Base-by-base conservation (phyloP, 495 filamentous ascomycete genomes). In the Neurospora sublineolata region DNA sequence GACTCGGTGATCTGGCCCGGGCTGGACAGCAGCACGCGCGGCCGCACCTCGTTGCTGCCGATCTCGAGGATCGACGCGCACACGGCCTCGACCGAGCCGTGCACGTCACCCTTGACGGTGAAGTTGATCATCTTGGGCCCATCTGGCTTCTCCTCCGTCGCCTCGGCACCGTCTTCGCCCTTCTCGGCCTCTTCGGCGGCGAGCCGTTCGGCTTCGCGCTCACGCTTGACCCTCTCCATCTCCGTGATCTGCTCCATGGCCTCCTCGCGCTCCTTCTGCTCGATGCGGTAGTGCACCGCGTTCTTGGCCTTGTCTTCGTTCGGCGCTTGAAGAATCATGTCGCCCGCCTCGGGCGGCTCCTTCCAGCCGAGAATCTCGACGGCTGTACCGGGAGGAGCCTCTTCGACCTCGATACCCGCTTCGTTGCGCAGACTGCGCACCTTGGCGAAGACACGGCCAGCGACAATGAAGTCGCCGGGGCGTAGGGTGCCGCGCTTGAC, bases 301-400 rank as follows among this genome's bases (percentile, higher is more conserved):
- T 84, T 82, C 77, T 93, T 93, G 30, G 94, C 96, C 73, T 86
- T 89, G 69, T 89, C 87, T 79, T 99, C 95, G 73, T 86, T 86
- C 0, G 84, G 82, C 0, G 94, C 92, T 80, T 98, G 92, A 2
- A 99, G 82, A 11, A 97, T 89, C 80, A 93, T 88, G 75, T 95
- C 91, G 37, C 96, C 96, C 16, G 96, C 96, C n/a, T 83, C 82
- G 0, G 96, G 94, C 60, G 94, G 91, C 69, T 97, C 94, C 74
- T 89, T 89, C 96, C 96, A 99, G 4, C 96, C 96, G 72, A 97
- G 90, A 67, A 99, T 87, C 77, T 97, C 93, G 8, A 97, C 92
- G 0, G 95, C 94, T 42, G 89, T 93, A 8, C 95, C 96, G 0
- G 96, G 96, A 0, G 89, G 87, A n/a, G 93, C 93, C 77, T 89